Percentiles rank a stretch among this genome's conserved stretches.
Evolutionary conservation across 1,139 yeast species (phyloP).

Genomic region (Pichia sp.): DNA sequence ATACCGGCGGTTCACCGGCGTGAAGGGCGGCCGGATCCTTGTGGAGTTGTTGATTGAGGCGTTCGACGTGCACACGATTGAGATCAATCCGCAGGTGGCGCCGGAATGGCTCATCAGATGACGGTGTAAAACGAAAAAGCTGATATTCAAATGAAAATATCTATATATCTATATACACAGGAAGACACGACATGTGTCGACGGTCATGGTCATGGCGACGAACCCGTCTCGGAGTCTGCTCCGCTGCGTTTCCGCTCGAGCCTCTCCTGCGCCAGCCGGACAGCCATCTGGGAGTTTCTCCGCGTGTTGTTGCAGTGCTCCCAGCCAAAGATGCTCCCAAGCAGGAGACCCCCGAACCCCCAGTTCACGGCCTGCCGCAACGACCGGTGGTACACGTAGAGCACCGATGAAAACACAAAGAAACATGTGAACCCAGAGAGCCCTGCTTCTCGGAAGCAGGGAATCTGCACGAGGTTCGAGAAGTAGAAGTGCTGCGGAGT

Average conservation of each 20-base stretch:
- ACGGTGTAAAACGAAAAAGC: neutral
- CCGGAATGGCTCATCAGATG: constrained; percentile 44
- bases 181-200: neutral
- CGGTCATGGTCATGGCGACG: no score
- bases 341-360: constrained; percentile 74
- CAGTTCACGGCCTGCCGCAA: constrained; percentile 66
- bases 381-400: constrained; percentile 64
- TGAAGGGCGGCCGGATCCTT: constrained; percentile 84
- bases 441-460: constrained; percentile 89
- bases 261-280: constrained; percentile 55
- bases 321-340: constrained; percentile 86
- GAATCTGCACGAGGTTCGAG: constrained; percentile 56
- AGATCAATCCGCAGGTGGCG: constrained; percentile 44
- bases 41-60: constrained; percentile 89
- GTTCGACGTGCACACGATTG: constrained; percentile 56
- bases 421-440: constrained; percentile 83
- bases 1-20: constrained; percentile 87
- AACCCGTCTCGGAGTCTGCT: no score
- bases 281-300: constrained; percentile 56
- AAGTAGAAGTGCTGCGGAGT: constrained; percentile 51
- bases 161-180: neutral
- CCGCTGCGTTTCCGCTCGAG: constrained; percentile 24
- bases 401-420: constrained; percentile 71
- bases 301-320: constrained; percentile 82
- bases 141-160: neutral